Percentiles rank a stretch among this genome's conserved stretches.
These are phyloP conservation scores for Picochlorum sp. DNA, from an alignment of 139 green algal genomes.

Conservation along the genomic window DNA sequence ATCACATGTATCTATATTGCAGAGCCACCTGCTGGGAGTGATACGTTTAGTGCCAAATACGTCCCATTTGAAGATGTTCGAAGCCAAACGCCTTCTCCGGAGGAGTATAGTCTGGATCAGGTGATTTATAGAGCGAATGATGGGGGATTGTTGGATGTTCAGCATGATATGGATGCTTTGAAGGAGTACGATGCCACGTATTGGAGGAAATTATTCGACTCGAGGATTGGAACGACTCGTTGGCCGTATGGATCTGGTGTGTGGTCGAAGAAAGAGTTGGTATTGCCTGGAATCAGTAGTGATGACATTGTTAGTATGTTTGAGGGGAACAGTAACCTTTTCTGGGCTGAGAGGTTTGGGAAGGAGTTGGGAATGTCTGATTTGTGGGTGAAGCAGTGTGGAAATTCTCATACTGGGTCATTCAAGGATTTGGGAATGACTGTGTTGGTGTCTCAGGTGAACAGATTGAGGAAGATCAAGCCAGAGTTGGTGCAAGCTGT, in stretches of 20 bases:
- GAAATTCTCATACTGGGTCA: constrained; percentile 92
- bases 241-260: constrained; percentile 98
- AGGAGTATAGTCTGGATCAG: constrained; percentile 90
- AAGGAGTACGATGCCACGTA: constrained; percentile 82
- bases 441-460: constrained; percentile 89
- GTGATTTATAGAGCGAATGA: constrained; percentile 76
- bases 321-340: constrained; percentile 98
- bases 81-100: constrained; percentile 25
- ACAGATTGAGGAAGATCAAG: constrained; percentile 78
- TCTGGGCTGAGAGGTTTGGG: constrained; percentile 98
- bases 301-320: constrained; percentile 99
- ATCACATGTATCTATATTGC: neutral
- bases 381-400: constrained; percentile 99
- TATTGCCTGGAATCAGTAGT: constrained; percentile 83
- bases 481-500: constrained; percentile 84
- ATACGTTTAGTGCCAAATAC: constrained; percentile 80
- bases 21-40: constrained; percentile 2
- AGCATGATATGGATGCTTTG: constrained; percentile 91
- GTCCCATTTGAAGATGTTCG: constrained; percentile 79
- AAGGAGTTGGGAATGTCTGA: constrained; percentile 92
- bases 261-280: constrained; percentile 99
- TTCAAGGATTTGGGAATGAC: constrained; percentile 99
- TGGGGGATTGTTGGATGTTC: constrained; percentile 89
- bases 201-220: constrained; percentile 93
- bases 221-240: constrained; percentile 73